Conservation (phyloP, 2,329 filamentous ascomycete genomes). For the Phaeosphaeriaceae sp. region DNA sequence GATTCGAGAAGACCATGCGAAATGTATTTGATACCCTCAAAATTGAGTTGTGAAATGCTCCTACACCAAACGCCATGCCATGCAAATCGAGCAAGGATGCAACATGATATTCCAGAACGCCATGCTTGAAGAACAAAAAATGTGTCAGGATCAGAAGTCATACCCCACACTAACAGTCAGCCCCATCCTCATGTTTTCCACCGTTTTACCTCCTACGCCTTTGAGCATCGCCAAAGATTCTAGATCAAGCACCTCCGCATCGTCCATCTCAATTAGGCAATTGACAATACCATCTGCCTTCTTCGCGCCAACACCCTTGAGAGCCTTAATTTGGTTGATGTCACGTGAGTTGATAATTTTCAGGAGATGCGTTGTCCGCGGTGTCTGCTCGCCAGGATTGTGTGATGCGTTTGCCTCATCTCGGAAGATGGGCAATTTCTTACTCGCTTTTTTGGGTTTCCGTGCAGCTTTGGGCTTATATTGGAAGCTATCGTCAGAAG, state of each 20-base stretch:
- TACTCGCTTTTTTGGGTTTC: constrained; percentile 39
- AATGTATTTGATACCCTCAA: constrained; percentile 1
- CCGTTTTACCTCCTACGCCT: constrained; percentile 58
- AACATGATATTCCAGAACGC: constrained; percentile 16
- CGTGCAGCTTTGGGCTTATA: constrained; percentile 45
- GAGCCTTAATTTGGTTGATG: constrained; percentile 66
- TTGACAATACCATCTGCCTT: constrained; percentile 65
- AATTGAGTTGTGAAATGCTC: constrained; percentile 1
- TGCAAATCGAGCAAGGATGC: constrained; percentile 4
- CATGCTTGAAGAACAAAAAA: constrained; percentile 23
- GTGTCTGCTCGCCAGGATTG: constrained; percentile 50
- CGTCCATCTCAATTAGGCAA: constrained; percentile 56
- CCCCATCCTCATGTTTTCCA: constrained; percentile 58
- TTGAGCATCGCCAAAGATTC: constrained; percentile 54
- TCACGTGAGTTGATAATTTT: constrained; percentile 77
- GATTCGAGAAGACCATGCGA: neutral
- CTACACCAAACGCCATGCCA: constrained; percentile 1
- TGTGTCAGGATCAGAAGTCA: constrained; percentile 28
- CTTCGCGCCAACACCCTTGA: constrained; percentile 75
- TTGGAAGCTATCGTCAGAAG: constrained; percentile 47
- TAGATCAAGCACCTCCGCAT: constrained; percentile 50
- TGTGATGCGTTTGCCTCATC: constrained; percentile 28
- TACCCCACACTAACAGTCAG: constrained; percentile 27
- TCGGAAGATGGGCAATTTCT: constrained; percentile 48
- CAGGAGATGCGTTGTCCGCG: constrained; percentile 67